Conservation (phyloP, 2,329 filamentous ascomycete species). For the Calonectria hongkongensis region DNA sequence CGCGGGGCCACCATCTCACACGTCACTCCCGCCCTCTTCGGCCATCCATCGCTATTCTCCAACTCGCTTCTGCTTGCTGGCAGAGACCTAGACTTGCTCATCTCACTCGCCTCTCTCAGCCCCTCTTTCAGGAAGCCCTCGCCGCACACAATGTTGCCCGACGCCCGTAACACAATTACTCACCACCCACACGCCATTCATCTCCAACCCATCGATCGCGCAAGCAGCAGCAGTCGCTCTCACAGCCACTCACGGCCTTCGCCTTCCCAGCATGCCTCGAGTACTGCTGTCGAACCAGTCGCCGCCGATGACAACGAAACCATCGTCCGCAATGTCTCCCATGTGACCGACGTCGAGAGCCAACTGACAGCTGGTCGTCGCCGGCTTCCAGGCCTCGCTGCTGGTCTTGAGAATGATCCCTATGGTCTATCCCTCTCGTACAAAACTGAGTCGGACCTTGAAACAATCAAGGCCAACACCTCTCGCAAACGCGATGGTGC, state of each 20-base stretch:
- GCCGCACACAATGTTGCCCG: conserved; percentile 62
- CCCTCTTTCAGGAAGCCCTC: conserved; percentile 11
- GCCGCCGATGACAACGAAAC: conserved; percentile 60
- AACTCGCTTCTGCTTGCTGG: background rate
- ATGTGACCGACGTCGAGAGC: conserved; percentile 69
- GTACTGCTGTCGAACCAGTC: conserved; percentile 67
- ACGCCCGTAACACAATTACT: conserved; percentile 64
- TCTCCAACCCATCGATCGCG: conserved; percentile 59
- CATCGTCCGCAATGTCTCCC: conserved; percentile 65
- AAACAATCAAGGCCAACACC: conserved; percentile 86
- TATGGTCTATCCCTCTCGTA: conserved; percentile 85
- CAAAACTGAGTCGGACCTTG: conserved; percentile 86
- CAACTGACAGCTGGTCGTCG: conserved; percentile 63
- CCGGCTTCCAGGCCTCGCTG: conserved; percentile 73
- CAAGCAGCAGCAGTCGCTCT: conserved; percentile 49
- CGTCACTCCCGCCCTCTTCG: conserved; percentile 18
- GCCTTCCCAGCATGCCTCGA: conserved; percentile 61
- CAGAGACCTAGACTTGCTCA: conserved; percentile 14
- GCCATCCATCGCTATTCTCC: background rate
- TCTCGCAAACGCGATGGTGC: conserved; percentile 81
- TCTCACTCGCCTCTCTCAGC: conserved; percentile 25
- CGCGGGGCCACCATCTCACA: conserved; percentile 25
- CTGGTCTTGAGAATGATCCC: conserved; percentile 80
- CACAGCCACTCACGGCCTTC: conserved; percentile 52
- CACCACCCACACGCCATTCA: conserved; percentile 68